Evolutionary conservation across 208 protist genomes (phyloP).

Genomic region (Naegleria gruberi): DNA sequence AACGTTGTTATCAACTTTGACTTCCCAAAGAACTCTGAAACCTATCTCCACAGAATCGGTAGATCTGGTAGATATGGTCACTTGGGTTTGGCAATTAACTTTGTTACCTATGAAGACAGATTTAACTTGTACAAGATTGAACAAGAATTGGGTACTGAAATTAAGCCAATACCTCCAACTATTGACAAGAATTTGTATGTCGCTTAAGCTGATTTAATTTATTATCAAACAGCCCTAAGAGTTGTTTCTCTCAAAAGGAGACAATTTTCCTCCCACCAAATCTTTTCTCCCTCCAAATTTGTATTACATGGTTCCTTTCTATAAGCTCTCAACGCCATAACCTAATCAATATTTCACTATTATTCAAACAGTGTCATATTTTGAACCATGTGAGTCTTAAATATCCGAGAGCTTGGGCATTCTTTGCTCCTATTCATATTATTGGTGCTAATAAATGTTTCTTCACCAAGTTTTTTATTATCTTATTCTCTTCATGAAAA

Average conservation of each 20-base stretch:
- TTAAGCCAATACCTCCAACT: constrained; percentile 92
- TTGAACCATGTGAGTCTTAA: constrained; percentile 18
- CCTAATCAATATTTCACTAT: too few species aligned
- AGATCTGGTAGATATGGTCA: constrained; percentile 92
- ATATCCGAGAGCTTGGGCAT: too few species aligned
- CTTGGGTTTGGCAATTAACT: constrained; percentile 96
- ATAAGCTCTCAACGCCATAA: not conserved
- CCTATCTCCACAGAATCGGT: constrained; percentile 94
- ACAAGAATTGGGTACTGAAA: constrained; percentile 96
- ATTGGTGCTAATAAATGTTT: too few species aligned
- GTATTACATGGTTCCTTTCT: not conserved
- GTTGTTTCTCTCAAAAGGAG: too few species aligned
- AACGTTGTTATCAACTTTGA: constrained; percentile 99
- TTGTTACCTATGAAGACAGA: constrained; percentile 94
- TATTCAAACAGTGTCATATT: too few species aligned
- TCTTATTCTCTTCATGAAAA: too few species aligned
- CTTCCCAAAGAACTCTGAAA: constrained; percentile 95
- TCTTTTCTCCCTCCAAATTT: too few species aligned
- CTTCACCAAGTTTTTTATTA: too few species aligned
- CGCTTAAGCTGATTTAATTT: constrained; percentile 6
- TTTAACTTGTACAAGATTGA: constrained; percentile 93
- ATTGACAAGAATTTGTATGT: constrained; percentile 91
- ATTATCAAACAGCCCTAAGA: too few species aligned
- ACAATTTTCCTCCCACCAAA: too few species aligned
- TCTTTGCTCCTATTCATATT: too few species aligned